Conservation (phyloP, 2,329 filamentous ascomycete genomes). For the Zasmidium cellare region DNA sequence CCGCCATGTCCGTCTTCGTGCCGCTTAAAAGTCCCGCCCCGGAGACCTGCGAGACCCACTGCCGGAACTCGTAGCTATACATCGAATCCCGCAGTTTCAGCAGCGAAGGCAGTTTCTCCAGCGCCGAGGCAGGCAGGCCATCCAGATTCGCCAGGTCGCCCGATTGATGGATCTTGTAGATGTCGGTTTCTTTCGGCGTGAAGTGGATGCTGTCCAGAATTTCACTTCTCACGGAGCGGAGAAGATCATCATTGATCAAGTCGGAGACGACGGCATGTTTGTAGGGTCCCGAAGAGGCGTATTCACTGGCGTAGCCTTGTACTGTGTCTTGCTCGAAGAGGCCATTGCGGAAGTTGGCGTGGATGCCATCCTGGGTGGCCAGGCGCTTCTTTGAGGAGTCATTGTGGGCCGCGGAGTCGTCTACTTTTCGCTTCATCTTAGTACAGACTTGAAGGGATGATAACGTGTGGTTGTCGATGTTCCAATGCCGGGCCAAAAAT, state of each 20-base stretch:
- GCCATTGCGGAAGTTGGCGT: slow-evolving; percentile 63
- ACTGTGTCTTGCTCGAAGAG: slow-evolving; percentile 64
- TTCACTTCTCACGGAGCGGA: slow-evolving; percentile 84
- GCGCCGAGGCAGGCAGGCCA: slow-evolving; percentile 81
- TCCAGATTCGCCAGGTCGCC: slow-evolving; percentile 96
- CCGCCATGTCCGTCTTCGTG: slow-evolving; percentile 96
- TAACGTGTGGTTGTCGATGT: too few species aligned
- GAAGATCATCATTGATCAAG: slow-evolving; percentile 76
- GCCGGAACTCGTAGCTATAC: slow-evolving; percentile 85
- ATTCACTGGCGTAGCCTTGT: slow-evolving; percentile 60
- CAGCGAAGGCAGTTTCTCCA: slow-evolving; percentile 85
- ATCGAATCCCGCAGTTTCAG: slow-evolving; percentile 88
- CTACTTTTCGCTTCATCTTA: slow-evolving; percentile 47
- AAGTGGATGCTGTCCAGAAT: slow-evolving; percentile 90
- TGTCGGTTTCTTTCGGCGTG: slow-evolving; percentile 98
- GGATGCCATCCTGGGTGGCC: slow-evolving; percentile 41
- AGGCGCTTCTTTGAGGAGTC: slow-evolving; percentile 38
- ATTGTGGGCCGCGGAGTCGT: too few species aligned
- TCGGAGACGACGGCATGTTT: slow-evolving; percentile 86
- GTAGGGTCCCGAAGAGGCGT: slow-evolving; percentile 70
- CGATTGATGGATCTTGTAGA: slow-evolving; percentile 99
- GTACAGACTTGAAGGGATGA: too few species aligned
- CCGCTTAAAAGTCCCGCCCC: slow-evolving; percentile 84
- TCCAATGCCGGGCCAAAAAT: too few species aligned
- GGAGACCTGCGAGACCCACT: slow-evolving; percentile 85